A percentile compares a stretch with the other conserved stretches of the same genome.
phyloP scores from a whole-genome alignment of 768 basidiomycete genomes.

The Trametes cingulata region DNA sequence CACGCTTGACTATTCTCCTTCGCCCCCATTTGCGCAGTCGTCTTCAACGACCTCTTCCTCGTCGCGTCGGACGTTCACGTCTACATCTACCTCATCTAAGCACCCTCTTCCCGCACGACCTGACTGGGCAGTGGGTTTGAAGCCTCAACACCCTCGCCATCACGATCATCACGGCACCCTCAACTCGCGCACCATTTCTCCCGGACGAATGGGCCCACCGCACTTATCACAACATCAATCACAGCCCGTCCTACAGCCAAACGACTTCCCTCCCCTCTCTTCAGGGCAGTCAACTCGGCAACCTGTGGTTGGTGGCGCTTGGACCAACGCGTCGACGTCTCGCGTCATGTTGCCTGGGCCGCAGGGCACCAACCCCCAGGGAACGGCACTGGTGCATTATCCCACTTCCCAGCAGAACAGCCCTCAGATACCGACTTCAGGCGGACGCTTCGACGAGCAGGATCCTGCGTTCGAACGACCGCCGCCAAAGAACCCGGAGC shows the following conservation, averaged over 20 bases:
- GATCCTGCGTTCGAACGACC: slow-evolving; percentile 51
- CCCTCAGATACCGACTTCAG: slow-evolving; percentile 24
- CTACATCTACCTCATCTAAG: slow-evolving; percentile 76
- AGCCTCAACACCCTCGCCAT: slow-evolving; percentile 59
- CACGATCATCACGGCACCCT: slow-evolving; percentile 47
- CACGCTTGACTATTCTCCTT: background rate
- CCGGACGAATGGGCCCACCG: slow-evolving; percentile 31
- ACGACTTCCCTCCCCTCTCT: slow-evolving; percentile 72
- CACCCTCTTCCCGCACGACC: slow-evolving; percentile 80
- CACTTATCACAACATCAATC: slow-evolving; percentile 37
- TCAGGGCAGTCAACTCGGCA: slow-evolving; percentile 41
- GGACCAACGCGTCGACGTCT: slow-evolving; percentile 59
- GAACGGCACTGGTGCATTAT: slow-evolving; percentile 42
- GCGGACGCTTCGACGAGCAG: slow-evolving; percentile 43
- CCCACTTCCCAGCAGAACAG: slow-evolving; percentile 28
- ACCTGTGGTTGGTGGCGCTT: slow-evolving; percentile 63
- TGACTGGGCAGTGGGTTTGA: slow-evolving; percentile 88
- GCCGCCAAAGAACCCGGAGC: slow-evolving; percentile 44
- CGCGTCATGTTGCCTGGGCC: slow-evolving; percentile 48
- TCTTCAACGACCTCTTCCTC: slow-evolving; percentile 80
- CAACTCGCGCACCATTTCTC: slow-evolving; percentile 41
- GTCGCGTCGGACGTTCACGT: slow-evolving; percentile 75
- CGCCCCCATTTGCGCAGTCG: slow-evolving; percentile 44
- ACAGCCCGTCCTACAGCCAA: slow-evolving; percentile 49
- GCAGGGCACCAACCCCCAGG: slow-evolving; percentile 26